Percentiles rank a stretch among this genome's conserved stretches.
These are phyloP conservation scores for Wickerhamiella allomyrinae DNA, from an alignment of 805 yeast species.

Conservation along the genomic window DNA sequence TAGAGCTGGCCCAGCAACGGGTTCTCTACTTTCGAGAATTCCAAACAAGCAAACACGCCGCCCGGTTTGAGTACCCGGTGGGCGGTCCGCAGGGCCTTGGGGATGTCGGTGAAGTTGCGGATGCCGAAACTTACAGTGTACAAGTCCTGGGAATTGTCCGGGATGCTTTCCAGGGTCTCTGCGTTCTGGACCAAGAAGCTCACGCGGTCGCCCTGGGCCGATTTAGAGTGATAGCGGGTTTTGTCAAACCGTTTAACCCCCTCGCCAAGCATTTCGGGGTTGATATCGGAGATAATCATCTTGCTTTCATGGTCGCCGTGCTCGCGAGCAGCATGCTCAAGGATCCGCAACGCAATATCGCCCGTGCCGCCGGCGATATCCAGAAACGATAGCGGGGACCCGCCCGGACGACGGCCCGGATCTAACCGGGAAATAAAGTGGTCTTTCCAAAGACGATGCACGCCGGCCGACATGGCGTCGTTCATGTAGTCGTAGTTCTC, in stretches of 20 bases:
- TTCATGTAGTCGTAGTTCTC: slow-evolving; percentile 91
- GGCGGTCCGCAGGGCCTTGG: slow-evolving; percentile 89
- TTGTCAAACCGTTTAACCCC: slow-evolving; percentile 62
- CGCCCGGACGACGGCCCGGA: slow-evolving; percentile 86
- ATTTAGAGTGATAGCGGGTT: slow-evolving; percentile 23
- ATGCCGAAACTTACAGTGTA: slow-evolving; percentile 97
- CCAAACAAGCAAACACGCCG: slow-evolving; percentile 92
- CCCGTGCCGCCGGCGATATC: slow-evolving; percentile 99
- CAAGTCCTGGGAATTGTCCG: slow-evolving; percentile 79
- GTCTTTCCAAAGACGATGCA: slow-evolving; percentile 89
- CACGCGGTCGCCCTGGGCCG: slow-evolving; percentile 57
- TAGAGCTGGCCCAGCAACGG: slow-evolving; percentile 59
- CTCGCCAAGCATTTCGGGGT: slow-evolving; percentile 88
- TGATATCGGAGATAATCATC: slow-evolving; percentile 90
- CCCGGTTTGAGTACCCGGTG: slow-evolving; percentile 93
- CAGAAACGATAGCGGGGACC: slow-evolving; percentile 67
- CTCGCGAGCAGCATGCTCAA: slow-evolving; percentile 74
- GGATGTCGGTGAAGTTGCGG: slow-evolving; percentile 88
- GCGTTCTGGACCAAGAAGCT: slow-evolving; percentile 84
- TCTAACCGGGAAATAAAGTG: slow-evolving; percentile 79
- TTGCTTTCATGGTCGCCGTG: slow-evolving; percentile 61
- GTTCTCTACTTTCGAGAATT: slow-evolving; percentile 83
- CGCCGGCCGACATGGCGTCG: slow-evolving; percentile 93
- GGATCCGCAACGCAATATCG: slow-evolving; percentile 88
- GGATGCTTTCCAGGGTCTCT: slow-evolving; percentile 69